Conservation (phyloP, 2,329 filamentous ascomycete genomes). For the Parafenestella ontariensis region DNA sequence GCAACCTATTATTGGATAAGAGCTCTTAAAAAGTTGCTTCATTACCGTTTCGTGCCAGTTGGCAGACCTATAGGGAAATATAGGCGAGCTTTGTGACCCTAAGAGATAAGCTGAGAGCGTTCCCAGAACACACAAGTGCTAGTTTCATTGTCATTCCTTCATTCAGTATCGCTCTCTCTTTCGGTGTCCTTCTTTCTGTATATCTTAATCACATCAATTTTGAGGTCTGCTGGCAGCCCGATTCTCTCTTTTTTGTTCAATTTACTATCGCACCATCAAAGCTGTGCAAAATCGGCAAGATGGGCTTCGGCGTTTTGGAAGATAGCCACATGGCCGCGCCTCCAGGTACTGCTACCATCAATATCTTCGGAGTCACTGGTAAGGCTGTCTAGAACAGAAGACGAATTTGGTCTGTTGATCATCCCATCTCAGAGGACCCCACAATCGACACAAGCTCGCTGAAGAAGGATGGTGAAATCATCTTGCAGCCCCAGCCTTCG, state of each 20-base stretch:
- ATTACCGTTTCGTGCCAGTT: constrained; percentile 13
- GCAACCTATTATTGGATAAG: neutral
- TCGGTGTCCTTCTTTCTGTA: neutral
- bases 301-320: constrained; percentile 43
- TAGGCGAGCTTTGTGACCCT: constrained; percentile 1
- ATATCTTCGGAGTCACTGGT: constrained; percentile 15
- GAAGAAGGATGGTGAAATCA: constrained; percentile 66
- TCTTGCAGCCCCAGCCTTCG: constrained; percentile 88
- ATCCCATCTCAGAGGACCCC: constrained; percentile 15
- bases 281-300: constrained; percentile 15
- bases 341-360: constrained; percentile 41
- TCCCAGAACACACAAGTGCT: constrained; percentile 8
- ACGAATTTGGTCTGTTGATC: neutral
- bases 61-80: constrained; percentile 3
- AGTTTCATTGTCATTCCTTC: constrained; percentile 4
- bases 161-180: neutral
- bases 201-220: neutral
- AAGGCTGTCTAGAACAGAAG: neutral
- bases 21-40: constrained; percentile 11
- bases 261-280: neutral
- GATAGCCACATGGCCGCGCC: constrained; percentile 39
- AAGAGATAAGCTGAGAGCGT: constrained; percentile 11
- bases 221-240: constrained; percentile 39
- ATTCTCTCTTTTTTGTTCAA: neutral
- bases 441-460: constrained; percentile 30